Percentiles rank a stretch among this genome's conserved stretches.
phyloP scores from a whole-genome alignment of 2,329 filamentous ascomycete genomes.

The Grosmannia serpens region DNA sequence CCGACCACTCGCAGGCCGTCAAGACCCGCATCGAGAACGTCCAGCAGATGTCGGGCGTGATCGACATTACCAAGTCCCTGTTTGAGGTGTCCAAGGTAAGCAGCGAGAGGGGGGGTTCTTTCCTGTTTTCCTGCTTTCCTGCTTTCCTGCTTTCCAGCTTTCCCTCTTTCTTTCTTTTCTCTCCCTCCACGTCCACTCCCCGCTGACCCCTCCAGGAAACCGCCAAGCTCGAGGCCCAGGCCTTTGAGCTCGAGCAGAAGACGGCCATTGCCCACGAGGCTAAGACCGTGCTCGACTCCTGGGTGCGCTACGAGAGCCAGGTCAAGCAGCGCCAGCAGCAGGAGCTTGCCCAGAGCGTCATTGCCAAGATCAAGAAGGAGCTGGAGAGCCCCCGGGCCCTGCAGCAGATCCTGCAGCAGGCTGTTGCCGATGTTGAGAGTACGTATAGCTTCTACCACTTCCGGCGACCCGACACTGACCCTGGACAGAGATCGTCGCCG shows the following conservation, averaged over 20 bases:
- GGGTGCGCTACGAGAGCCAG: slow-evolving; percentile 97
- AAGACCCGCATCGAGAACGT: slow-evolving; percentile 90
- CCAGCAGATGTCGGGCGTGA: slow-evolving; percentile 84
- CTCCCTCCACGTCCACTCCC: background rate
- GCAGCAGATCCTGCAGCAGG: slow-evolving; percentile 97
- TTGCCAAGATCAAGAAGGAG: slow-evolving; percentile 97
- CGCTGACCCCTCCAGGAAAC: slow-evolving; percentile 60
- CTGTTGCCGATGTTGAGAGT: slow-evolving; percentile 94
- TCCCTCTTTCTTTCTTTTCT: background rate
- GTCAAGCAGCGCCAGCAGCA: slow-evolving; percentile 98
- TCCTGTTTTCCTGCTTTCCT: background rate
- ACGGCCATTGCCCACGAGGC: slow-evolving; percentile 86
- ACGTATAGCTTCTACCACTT: slow-evolving; percentile 18
- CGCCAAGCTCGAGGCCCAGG: slow-evolving; percentile 87
- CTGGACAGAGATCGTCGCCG: slow-evolving; percentile 44
- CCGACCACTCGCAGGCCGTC: slow-evolving; percentile 91
- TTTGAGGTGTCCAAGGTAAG: slow-evolving; percentile 95
- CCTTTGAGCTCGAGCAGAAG: slow-evolving; percentile 94
- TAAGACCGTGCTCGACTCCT: slow-evolving; percentile 91
- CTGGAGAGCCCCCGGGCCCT: slow-evolving; percentile 94
- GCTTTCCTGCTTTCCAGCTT: background rate
- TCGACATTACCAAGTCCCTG: slow-evolving; percentile 92
- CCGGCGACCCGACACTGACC: background rate
- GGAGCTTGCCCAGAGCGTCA: slow-evolving; percentile 86
- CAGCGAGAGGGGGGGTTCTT: too few species aligned